These are phyloP conservation scores for Saccharata proteae DNA, from an alignment of 2,329 filamentous ascomycete genomes.

Conservation along the genomic window DNA sequence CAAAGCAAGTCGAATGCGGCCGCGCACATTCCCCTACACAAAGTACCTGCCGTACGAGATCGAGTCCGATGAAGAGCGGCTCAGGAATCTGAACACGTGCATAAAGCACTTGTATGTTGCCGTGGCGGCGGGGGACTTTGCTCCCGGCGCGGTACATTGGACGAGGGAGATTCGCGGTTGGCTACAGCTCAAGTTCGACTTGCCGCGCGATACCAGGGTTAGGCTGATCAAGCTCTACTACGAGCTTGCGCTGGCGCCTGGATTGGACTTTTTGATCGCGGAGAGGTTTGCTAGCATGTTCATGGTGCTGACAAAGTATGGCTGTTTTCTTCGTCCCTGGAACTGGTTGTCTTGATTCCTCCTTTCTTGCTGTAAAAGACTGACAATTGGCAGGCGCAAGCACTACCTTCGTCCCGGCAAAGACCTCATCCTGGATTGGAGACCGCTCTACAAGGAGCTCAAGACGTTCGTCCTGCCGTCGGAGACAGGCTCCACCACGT, in stretches of 20 bases:
- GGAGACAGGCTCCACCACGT: constrained; percentile 57
- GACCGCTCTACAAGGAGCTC: constrained; percentile 81
- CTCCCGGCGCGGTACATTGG: constrained; percentile 89
- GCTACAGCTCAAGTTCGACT: constrained; percentile 95
- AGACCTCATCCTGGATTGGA: constrained; percentile 88
- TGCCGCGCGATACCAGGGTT: constrained; percentile 70
- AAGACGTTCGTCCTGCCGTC: constrained; percentile 81
- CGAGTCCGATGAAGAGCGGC: constrained; percentile 66
- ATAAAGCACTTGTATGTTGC: constrained; percentile 89
- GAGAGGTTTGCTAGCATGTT: constrained; percentile 97
- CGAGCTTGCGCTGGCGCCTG: constrained; percentile 80
- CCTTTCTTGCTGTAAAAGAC: no score
- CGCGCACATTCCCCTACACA: constrained; percentile 88
- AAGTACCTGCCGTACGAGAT: constrained; percentile 78
- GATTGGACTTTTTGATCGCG: constrained; percentile 66
- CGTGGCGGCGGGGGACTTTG: constrained; percentile 85
- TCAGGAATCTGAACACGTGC: constrained; percentile 72
- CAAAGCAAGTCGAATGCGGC: constrained; percentile 56
- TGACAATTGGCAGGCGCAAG: constrained; percentile 78
- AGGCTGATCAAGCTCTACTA: constrained; percentile 87
- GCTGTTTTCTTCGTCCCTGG: no score
- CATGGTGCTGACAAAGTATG: constrained; percentile 84
- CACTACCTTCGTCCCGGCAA: constrained; percentile 87
- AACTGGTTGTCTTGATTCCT: no score
- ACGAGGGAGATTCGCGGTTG: constrained; percentile 90